Base-by-base conservation (phyloP, 352 stramenopile genomes). In the Nothophytophthora sp. region DNA sequence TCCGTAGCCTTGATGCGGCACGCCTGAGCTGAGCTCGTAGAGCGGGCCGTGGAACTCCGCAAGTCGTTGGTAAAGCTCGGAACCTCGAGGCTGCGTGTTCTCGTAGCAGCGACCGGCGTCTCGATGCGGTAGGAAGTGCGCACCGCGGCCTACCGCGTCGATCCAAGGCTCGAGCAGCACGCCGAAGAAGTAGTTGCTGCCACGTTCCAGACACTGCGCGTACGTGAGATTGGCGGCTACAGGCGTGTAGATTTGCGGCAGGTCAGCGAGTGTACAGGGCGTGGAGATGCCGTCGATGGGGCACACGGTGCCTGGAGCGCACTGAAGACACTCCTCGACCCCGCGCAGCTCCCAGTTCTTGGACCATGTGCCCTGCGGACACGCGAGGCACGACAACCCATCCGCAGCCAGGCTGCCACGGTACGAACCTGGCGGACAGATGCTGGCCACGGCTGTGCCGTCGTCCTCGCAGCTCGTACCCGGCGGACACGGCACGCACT, bases 291-390 rank as follows among this genome's bases (percentile, higher is more conserved):
- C 96, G 48, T 99, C 95, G 20, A 97, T 87, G 8, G 91, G 82
- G 48, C 96, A 99, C 2, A 98, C 90, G 0, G 88, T 80, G 11
- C 96, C 96, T 5, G 96, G 89, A 0, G 96, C 81, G 72, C 95
- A 99, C 19, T 81, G 71, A 5, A 76, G 90, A 66, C 96, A 99
- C 58, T 98, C 93, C 24, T 90, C 80, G 25, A 95, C 82, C n/a
- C 96, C 88, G 40, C 95, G 84, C 3, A 99, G 67, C 40, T 98
- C 92, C 94, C 95, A 99, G 70, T 99, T 99, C 70, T 99, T 99
- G 13, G 89, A 98, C 96, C 96, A 99, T 9, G 92, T 98, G 5
- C 96, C 96, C 68, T 98, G 85, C 10, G 95, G 90, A 69, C 90
- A 98, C 36, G 83, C 70, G 3, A 89, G 62, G 61, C 95, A 98